These are phyloP conservation scores for Pyricularia pennisetigena DNA, from an alignment of 2,329 filamentous ascomycete species.

Conservation along the genomic window DNA sequence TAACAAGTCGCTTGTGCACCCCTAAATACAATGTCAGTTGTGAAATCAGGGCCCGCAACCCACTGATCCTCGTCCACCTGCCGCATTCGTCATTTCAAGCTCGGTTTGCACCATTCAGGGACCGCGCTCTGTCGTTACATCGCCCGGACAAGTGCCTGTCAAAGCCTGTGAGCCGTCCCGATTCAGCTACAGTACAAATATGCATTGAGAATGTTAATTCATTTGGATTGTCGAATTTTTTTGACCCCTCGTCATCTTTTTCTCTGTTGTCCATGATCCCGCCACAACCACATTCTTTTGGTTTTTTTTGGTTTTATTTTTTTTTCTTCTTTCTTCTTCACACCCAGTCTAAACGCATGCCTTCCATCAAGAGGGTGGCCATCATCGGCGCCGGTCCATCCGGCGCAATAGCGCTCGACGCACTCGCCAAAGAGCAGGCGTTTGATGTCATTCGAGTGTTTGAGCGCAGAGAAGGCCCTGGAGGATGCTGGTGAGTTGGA, in stretches of 20 bases:
- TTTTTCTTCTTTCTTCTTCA: not conserved
- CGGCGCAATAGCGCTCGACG: conserved; percentile 17
- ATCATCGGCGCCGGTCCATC: conserved; percentile 33
- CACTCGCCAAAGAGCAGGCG: conserved; percentile 26
- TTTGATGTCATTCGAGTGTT: conserved; percentile 31
- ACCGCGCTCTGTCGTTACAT: not conserved
- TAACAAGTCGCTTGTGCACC: not conserved
- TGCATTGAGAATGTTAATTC: too few relatives aligned
- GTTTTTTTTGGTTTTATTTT: not conserved
- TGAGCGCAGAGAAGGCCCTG: conserved; percentile 29
- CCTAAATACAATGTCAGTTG: too few relatives aligned
- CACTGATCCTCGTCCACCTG: not conserved
- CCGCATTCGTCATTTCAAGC: not conserved
- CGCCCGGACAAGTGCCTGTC: not conserved
- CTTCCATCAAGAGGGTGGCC: conserved; percentile 20
- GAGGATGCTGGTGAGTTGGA: conserved; percentile 31
- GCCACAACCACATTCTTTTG: not conserved
- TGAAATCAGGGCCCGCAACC: too few relatives aligned
- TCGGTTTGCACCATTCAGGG: not conserved
- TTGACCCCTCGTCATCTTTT: not conserved
- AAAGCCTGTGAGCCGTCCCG: too few relatives aligned
- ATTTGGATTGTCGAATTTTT: not conserved
- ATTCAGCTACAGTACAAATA: too few relatives aligned
- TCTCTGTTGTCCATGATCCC: not conserved
- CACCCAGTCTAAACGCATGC: not conserved